Evolutionary conservation across 2,329 filamentous ascomycete species (phyloP).

Genomic region (Colletotrichum liriopes): DNA sequence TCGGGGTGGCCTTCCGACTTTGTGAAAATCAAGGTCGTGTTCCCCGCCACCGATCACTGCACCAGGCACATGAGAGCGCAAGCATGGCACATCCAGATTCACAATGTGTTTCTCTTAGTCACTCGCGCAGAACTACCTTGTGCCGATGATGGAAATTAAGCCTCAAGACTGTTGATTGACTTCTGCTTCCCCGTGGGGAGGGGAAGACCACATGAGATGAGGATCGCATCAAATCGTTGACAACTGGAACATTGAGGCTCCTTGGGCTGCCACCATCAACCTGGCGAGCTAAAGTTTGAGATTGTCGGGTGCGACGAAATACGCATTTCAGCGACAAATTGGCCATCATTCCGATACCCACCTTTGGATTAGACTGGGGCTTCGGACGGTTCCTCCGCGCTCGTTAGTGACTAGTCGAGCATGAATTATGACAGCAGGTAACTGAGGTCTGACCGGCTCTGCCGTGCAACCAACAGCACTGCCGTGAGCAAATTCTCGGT

Average conservation of each 20-base stretch:
- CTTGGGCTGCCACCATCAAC: neutral
- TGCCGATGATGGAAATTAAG: conserved; percentile 6
- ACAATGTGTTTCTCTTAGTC: conserved; percentile 18
- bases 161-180: neutral
- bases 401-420: neutral
- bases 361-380: neutral
- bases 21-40: neutral
- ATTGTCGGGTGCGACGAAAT: neutral
- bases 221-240: neutral
- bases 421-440: conserved; percentile 11
- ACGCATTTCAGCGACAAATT: conserved; percentile 19
- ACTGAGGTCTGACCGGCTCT: neutral
- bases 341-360: neutral
- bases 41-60: neutral
- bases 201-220: conserved; percentile 8
- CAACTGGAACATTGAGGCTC: neutral
- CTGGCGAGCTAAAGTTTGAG: neutral
- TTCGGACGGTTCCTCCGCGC: conserved; percentile 1
- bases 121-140: neutral
- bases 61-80: neutral
- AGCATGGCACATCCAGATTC: neutral
- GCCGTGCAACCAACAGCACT: neutral
- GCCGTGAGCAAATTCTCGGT: neutral
- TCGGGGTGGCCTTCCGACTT: conserved; percentile 28
- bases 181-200: conserved; percentile 18